Base-by-base conservation (phyloP, 768 basidiomycete genomes). In the Exsudoporus frostii region DNA sequence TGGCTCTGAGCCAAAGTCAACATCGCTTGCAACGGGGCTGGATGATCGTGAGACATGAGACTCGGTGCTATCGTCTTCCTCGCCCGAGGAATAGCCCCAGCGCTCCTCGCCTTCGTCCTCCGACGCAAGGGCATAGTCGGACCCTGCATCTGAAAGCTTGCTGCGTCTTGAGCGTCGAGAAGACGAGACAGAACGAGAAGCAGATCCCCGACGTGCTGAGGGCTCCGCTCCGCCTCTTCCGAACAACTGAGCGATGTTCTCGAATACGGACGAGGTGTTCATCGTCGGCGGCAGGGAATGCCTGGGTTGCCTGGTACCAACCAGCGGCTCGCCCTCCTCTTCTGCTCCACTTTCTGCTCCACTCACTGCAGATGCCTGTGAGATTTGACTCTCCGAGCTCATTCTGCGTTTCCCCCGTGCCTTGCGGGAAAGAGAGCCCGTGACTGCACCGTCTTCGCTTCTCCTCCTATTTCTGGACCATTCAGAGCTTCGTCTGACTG, bases 71-170 rank as follows among this genome's bases (percentile, higher is more conserved):
- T 83, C 81, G 61, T 87, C 79, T 53, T 80, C 89, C 63, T 94
- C 92, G 22, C 82, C 89, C 4, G 92, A 92, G n/a, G 87, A 84
- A 70, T 93, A 94, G 5, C 92, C 92, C 92, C 92, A 94, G n/a
- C 90, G 79, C 58, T 92, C 89, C 40, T 84, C 82, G 53, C 74
- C 77, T 36, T 83, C 82, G 25, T 81, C 79, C 4, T 79, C 84
- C 11, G 72, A 74, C 27, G 73, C 80, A 5, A 81, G 56, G 20
- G 76, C 84, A 65, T 84, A 71, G 30, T 87, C 84, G 7, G 85
- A 86, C 22, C 76, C 80, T 29, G 72, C 76, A 19, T 81, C 79
- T 14, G 85, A 85, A 45, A 73, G 76, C 47, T 81, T 68, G 60
- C 67, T 65, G n/a, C 79, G 77, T 40, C 78, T 74, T 20, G 79